These are phyloP conservation scores for Naganishia sp. DNA, from an alignment of 1,284 basidiomycete genomes.

Conservation along the genomic window DNA sequence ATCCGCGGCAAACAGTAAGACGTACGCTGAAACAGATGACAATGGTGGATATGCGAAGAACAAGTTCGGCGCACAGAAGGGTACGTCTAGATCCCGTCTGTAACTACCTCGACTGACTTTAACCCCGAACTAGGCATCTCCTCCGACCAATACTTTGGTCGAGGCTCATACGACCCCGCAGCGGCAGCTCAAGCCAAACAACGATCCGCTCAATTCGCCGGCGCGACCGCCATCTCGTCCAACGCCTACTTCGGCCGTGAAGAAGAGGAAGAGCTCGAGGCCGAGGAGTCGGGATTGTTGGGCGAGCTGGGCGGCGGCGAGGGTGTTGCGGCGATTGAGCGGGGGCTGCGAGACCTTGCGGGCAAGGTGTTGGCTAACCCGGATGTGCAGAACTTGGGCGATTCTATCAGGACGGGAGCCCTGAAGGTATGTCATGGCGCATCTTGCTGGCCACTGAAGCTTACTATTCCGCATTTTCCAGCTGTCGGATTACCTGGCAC, in stretches of 20 bases:
- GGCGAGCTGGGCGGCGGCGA: conserved; percentile 67
- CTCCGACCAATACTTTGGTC: conserved; percentile 95
- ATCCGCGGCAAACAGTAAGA: conserved; percentile 16
- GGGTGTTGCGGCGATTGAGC: conserved; percentile 64
- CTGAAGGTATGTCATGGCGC: conserved; percentile 66
- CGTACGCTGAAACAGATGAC: conserved; percentile 59
- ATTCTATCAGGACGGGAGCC: conserved; percentile 77
- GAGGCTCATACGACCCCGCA: conserved; percentile 80
- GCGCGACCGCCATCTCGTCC: conserved; percentile 90
- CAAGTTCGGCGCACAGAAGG: conserved; percentile 87
- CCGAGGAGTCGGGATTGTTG: conserved; percentile 55
- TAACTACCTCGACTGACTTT: neutral
- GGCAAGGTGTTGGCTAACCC: conserved; percentile 79
- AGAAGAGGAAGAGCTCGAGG: conserved; percentile 56
- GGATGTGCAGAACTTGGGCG: conserved; percentile 84
- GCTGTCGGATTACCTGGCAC: conserved; percentile 75
- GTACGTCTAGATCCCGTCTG: conserved; percentile 38
- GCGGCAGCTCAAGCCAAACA: conserved; percentile 74
- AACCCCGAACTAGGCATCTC: conserved; percentile 66
- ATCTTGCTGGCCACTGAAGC: neutral
- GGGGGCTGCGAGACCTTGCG: conserved; percentile 76
- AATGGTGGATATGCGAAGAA: conserved; percentile 79
- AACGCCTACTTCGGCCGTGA: conserved; percentile 95
- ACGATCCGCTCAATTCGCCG: conserved; percentile 81
- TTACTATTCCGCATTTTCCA: conserved; percentile 39